A percentile compares a stretch with the other conserved stretches of the same genome.
These are phyloP conservation scores for Raphidocelis subcapitata DNA, from an alignment of 139 green algal genomes.

Conservation along the genomic window DNA sequence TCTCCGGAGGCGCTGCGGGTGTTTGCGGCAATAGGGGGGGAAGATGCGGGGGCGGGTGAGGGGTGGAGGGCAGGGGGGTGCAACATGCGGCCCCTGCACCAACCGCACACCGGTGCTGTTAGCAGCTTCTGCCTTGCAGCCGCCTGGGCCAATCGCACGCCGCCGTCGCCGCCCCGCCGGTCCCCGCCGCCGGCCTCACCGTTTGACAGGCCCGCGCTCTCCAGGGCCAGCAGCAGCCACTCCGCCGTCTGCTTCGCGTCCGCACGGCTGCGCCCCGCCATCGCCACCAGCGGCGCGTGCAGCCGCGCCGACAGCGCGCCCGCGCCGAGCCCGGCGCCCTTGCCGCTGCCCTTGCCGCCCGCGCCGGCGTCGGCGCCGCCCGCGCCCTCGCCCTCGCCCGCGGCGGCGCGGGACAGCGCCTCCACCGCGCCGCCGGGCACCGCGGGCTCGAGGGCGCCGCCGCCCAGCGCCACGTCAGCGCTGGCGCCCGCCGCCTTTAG, in stretches of 20 bases:
- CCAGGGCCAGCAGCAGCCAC: constrained; percentile 30
- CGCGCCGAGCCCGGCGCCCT: not conserved
- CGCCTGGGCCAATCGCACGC: not conserved
- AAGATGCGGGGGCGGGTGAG: too few relatives aligned
- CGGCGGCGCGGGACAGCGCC: constrained; percentile 13
- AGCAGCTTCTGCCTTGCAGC: too few relatives aligned
- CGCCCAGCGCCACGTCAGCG: constrained; percentile 7
- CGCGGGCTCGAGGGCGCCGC: constrained; percentile 5
- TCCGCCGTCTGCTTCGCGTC: constrained; percentile 9
- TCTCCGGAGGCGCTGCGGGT: constrained; percentile 11
- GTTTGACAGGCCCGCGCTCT: constrained; percentile 13
- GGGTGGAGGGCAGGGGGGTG: too few relatives aligned
- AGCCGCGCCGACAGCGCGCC: not conserved
- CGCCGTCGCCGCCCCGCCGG: not conserved
- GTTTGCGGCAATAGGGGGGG: not conserved
- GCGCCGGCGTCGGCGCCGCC: constrained; percentile 1
- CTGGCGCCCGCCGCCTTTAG: not conserved
- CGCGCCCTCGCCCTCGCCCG: not conserved
- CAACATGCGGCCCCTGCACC: too few relatives aligned
- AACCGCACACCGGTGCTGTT: too few relatives aligned
- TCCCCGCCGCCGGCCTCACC: not conserved
- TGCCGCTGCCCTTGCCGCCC: constrained; percentile 17
- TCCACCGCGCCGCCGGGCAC: constrained; percentile 24
- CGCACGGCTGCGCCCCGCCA: constrained; percentile 8
- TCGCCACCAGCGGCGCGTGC: not conserved